phyloP scores from a whole-genome alignment of 2,329 filamentous ascomycete species.

The Ophiobolus disseminans region DNA sequence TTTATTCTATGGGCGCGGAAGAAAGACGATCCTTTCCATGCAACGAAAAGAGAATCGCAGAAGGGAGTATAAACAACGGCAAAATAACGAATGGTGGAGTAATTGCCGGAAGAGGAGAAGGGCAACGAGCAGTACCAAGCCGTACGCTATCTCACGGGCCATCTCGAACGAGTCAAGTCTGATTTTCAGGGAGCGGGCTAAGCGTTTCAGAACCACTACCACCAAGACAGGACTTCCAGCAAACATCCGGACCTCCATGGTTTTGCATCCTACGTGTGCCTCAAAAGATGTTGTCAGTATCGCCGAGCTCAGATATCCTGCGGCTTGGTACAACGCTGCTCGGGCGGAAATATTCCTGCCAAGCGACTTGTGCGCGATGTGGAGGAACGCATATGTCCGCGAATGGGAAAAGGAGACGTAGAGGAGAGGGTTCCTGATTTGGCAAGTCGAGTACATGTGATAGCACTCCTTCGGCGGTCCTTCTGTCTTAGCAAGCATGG shows the following conservation, averaged over 20 bases:
- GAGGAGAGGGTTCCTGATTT: not conserved
- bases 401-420: slow-evolving; percentile 15
- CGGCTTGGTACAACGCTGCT: slow-evolving; percentile 4
- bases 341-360: slow-evolving; percentile 13
- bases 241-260: not conserved
- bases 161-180: slow-evolving; percentile 8
- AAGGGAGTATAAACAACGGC: slow-evolving; percentile 6
- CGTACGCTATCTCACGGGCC: slow-evolving; percentile 11
- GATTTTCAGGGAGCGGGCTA: slow-evolving; percentile 11
- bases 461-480: too few species aligned
- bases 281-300: slow-evolving; percentile 1
- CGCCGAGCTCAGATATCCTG: slow-evolving; percentile 7
- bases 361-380: slow-evolving; percentile 11
- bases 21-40: not conserved
- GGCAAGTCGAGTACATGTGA: slow-evolving; percentile 5
- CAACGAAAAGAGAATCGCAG: not conserved
- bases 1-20: too few species aligned
- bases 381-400: slow-evolving; percentile 11
- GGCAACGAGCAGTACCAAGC: slow-evolving; percentile 15
- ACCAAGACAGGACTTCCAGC: not conserved
- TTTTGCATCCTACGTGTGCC: slow-evolving; percentile 5
- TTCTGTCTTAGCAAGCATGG: too few species aligned
- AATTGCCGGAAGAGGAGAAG: slow-evolving; percentile 2
- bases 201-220: slow-evolving; percentile 19
- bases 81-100: slow-evolving; percentile 19